Conservation (phyloP, 2,329 filamentous ascomycete genomes). For the Neofusicoccum parvum region DNA sequence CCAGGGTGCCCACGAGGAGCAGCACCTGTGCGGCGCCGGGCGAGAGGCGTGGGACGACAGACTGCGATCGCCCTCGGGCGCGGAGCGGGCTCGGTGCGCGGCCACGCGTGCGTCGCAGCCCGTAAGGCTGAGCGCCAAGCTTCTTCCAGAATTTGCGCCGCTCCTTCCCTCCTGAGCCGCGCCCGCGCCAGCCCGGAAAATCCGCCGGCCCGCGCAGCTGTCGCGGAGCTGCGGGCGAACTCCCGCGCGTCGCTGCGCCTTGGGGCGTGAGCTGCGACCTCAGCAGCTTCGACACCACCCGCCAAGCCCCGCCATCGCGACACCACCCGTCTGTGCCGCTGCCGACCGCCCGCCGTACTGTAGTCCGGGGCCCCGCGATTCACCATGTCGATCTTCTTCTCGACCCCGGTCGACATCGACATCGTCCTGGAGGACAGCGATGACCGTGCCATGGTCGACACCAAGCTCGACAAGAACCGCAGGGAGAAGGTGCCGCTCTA, state of each 20-base stretch:
- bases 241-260: background rate
- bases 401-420: slow-evolving; percentile 97
- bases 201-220: background rate
- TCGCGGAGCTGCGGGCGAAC: background rate
- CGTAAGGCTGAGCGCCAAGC: slow-evolving; percentile 17
- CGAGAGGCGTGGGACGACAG: background rate
- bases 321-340: slow-evolving; percentile 1
- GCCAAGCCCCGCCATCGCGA: slow-evolving; percentile 9
- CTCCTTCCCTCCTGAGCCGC: background rate
- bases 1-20: background rate
- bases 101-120: background rate
- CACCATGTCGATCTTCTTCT: slow-evolving; percentile 88
- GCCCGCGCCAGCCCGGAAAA: background rate
- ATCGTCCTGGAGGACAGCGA: slow-evolving; percentile 95
- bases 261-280: background rate
- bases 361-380: slow-evolving; percentile 14
- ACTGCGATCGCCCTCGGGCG: background rate
- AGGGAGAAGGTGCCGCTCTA: slow-evolving; percentile 96
- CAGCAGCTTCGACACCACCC: slow-evolving; percentile 4
- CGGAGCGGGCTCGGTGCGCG: background rate
- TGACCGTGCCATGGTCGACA: slow-evolving; percentile 91
- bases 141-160: slow-evolving; percentile 8
- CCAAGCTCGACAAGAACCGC: slow-evolving; percentile 97
- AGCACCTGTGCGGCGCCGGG: background rate
- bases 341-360: background rate